Base-by-base conservation (phyloP, 352 stramenopile genomes). In the Phytopythium sindhum region DNA sequence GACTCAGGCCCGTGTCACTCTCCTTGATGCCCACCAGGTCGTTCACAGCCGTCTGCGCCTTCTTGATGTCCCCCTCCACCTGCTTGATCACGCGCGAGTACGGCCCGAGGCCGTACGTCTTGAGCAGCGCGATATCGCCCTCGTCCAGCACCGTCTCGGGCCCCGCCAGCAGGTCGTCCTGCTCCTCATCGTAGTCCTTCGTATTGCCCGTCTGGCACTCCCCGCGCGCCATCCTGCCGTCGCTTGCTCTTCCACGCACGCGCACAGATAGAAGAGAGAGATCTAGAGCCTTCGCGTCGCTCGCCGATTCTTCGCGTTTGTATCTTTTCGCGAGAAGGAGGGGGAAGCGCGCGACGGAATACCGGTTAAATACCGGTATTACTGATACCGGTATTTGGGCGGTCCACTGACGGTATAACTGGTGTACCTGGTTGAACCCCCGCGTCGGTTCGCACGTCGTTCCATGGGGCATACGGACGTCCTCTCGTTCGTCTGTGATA, bases 41-140 rank as follows among this genome's bases (percentile, higher is more conserved):
- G 68, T 95, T 97, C 56, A 97, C 91, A 19, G 89, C 93, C 55
- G 96, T 82, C 73, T 98, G 93, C 41, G 97, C 88, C 64, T 97
- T 98, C 81, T 99, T 98, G 66, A 99, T 99, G 74, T 99, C 97
- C 68, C 99, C 97, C 71, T 99, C 97, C 50, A 98, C 88, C 63
- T 96, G 78, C 71, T 99, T 99, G 72, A 99, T 99, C 51, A 93
- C 73, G 51, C 86, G 85, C 57, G 95, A 97, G 83, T 99, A 99
- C 23, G 97, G 97, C 14, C 97, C 98, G 28, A 99, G 73, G 23
- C 97, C 97, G 77, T 99, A 99, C n/a, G 87, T 98, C 85, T 99
- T 99, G 23, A 99, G 82, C 33, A 99, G 90, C 53, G 95, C 97
- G 73, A 99, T 99, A 74, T 99, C 97, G 23, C 96, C 97, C 68